Evolutionary conservation across 2,329 filamentous ascomycete species (phyloP).

Genomic region (Monascus ruber): DNA sequence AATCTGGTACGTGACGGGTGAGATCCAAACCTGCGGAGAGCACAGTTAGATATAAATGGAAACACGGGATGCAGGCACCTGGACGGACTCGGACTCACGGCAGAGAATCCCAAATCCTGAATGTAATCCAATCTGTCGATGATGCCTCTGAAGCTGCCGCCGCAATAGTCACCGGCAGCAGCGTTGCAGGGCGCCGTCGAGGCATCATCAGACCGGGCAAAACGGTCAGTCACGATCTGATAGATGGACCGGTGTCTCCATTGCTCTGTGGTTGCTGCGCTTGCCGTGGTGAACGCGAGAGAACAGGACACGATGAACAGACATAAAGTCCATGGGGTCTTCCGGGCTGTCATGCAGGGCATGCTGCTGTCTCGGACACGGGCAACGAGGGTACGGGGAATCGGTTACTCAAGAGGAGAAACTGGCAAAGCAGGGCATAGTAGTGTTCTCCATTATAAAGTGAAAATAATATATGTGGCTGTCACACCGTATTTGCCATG

Average conservation of each 20-base stretch:
- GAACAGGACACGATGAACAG: not conserved
- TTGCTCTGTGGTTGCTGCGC: conserved; percentile 15
- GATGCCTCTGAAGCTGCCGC: conserved; percentile 40
- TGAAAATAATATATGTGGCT: too few species aligned
- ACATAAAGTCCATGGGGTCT: not conserved
- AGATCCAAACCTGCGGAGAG: conserved; percentile 14
- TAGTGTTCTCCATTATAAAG: too few species aligned
- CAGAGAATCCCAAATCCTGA: conserved; percentile 38
- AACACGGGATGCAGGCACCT: too few species aligned
- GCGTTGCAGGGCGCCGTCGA: conserved; percentile 20
- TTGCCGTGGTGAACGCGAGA: conserved; percentile 1
- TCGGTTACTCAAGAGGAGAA: too few species aligned
- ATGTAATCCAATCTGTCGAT: conserved; percentile 42
- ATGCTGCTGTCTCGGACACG: too few species aligned
- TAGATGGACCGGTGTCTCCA: conserved; percentile 37
- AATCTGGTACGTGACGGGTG: conserved; percentile 4
- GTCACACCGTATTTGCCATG: too few species aligned
- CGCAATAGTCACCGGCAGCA: conserved; percentile 33
- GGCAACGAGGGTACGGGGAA: too few species aligned
- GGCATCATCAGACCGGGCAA: conserved; percentile 31
- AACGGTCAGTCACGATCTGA: conserved; percentile 37
- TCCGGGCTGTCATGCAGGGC: too few species aligned
- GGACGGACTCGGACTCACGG: conserved; percentile 20
- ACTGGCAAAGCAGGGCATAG: too few species aligned
- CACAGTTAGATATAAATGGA: too few species aligned